Percentiles rank a stretch among this genome's conserved stretches.
Conservation (phyloP, 2,329 filamentous ascomycete genomes). For the Fusarium sarcochroum region DNA sequence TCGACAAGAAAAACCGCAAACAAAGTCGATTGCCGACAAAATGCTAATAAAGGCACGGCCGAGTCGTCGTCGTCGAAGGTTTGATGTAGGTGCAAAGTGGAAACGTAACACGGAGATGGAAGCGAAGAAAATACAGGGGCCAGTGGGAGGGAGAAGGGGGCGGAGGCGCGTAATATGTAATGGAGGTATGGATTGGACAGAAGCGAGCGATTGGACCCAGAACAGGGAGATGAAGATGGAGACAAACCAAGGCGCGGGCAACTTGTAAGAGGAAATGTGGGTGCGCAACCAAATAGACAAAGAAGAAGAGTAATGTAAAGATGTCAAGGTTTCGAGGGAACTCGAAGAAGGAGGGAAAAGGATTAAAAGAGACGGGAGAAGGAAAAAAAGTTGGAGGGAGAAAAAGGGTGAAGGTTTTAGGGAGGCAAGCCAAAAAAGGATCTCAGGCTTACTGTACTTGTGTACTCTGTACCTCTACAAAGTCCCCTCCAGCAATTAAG, state of each 20-base stretch:
- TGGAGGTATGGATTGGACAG: conserved; percentile 13
- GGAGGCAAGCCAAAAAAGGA: conserved; percentile 20
- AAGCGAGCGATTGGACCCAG: conserved; percentile 43
- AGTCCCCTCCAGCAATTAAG: no score
- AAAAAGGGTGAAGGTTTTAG: conserved; percentile 32
- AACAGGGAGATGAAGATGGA: conserved; percentile 32
- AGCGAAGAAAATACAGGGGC: conserved; percentile 46
- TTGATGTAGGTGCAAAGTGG: conserved; percentile 41
- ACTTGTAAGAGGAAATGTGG: conserved; percentile 11
- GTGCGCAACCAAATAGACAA: background rate
- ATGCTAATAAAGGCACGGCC: conserved; percentile 24
- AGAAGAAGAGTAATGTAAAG: conserved; percentile 7
- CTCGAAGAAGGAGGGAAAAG: conserved; percentile 21
- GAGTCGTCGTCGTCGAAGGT: conserved; percentile 24
- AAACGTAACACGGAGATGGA: conserved; percentile 40
- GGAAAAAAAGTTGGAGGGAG: conserved; percentile 4
- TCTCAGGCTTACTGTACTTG: conserved; percentile 32
- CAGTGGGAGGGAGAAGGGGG: conserved; percentile 32
- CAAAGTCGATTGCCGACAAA: conserved; percentile 30
- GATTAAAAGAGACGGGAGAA: conserved; percentile 3
- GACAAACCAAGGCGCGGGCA: conserved; percentile 21
- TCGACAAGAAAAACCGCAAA: conserved; percentile 25
- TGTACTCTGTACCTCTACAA: conserved; percentile 18
- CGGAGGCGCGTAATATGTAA: conserved; percentile 34
- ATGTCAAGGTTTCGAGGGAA: background rate